phyloP scores from a whole-genome alignment of 495 filamentous ascomycete genomes.

The Aspergillus leporis region DNA sequence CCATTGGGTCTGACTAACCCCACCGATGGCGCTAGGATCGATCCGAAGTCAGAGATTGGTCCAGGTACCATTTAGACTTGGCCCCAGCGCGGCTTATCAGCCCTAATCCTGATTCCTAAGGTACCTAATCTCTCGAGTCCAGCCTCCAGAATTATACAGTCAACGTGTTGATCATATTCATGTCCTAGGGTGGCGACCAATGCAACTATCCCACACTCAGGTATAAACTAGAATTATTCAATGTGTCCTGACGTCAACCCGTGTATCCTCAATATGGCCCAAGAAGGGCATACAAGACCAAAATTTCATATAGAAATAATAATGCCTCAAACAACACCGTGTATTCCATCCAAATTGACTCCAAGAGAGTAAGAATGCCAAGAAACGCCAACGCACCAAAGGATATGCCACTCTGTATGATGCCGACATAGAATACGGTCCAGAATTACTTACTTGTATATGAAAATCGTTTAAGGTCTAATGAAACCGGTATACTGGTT shows the following conservation, averaged over 20 bases:
- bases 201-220: no score
- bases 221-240: not conserved
- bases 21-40: slow-evolving; percentile 18
- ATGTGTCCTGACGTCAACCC: not conserved
- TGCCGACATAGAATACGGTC: slow-evolving; percentile 12
- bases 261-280: slow-evolving; percentile 12
- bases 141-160: slow-evolving; percentile 19
- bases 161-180: no score
- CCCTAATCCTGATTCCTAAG: not conserved
- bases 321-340: slow-evolving; percentile 6
- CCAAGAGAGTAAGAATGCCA: not conserved
- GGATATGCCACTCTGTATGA: slow-evolving; percentile 5
- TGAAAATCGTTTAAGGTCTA: slow-evolving; percentile 57
- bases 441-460: slow-evolving; percentile 41
- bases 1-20: slow-evolving; percentile 9
- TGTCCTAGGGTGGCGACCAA: no score
- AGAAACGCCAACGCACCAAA: slow-evolving; percentile 17
- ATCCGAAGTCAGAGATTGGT: slow-evolving; percentile 17
- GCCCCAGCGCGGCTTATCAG: slow-evolving; percentile 23
- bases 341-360: not conserved
- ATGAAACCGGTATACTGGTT: slow-evolving; percentile 15
- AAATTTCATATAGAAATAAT: slow-evolving; percentile 3
- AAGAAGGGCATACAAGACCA: slow-evolving; percentile 6
- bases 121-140: slow-evolving; percentile 12
- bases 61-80: slow-evolving; percentile 18